Evolutionary conservation across 257 asterid genomes (phyloP).

Genomic region (Phtheirospermum japonicum): DNA sequence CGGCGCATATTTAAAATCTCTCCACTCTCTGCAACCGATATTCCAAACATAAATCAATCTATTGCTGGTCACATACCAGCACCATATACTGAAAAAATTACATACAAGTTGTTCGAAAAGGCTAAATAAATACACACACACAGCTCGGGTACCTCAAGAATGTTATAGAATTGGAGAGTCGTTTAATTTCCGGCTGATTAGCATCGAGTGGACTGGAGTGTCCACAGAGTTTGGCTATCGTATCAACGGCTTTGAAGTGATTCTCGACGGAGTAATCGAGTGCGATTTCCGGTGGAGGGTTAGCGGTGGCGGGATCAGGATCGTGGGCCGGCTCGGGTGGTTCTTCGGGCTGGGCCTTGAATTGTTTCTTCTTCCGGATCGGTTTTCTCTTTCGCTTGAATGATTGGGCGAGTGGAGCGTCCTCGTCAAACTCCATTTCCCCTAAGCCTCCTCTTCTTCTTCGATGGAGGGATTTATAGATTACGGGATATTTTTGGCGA

Average conservation of each 20-base stretch:
- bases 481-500: background rate
- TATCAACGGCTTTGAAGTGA: conserved; percentile 61
- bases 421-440: conserved; percentile 30
- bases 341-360: background rate
- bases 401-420: conserved; percentile 30
- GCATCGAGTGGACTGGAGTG: conserved; percentile 30
- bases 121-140: background rate
- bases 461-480: conserved; percentile 20
- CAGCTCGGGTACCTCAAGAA: conserved; percentile 51
- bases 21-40: conserved; percentile 63
- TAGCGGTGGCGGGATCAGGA: conserved; percentile 16
- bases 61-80: background rate
- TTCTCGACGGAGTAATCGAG: conserved; percentile 71
- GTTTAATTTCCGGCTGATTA: conserved; percentile 47
- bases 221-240: conserved; percentile 51
- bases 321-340: conserved; percentile 5
- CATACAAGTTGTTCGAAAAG: background rate
- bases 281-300: conserved; percentile 30
- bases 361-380: conserved; percentile 19
- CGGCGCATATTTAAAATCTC: conserved; percentile 59
- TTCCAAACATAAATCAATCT: conserved; percentile 10
- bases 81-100: background rate
- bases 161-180: conserved; percentile 58
- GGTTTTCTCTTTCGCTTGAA: conserved; percentile 24
- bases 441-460: conserved; percentile 1